A percentile compares a stretch with the other conserved stretches of the same genome.
Evolutionary conservation across 2,329 filamentous ascomycete genomes (phyloP).

Genomic region (Apiospora kogelbergensis): DNA sequence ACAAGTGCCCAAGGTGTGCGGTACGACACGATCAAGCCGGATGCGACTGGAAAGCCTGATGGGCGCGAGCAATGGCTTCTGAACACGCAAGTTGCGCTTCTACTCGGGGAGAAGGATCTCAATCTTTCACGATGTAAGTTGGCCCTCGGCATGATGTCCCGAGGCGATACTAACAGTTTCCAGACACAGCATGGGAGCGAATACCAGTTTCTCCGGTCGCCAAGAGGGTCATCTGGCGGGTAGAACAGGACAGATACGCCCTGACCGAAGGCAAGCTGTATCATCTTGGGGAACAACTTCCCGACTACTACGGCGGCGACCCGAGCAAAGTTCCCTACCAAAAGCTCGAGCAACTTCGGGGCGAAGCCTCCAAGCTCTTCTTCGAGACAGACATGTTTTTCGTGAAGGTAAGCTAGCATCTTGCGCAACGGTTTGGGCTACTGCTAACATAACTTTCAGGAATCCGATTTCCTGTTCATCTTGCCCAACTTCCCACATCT

Average conservation of each 20-base stretch:
- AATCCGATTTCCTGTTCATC: conserved; percentile 61
- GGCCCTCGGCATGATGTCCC: neutral
- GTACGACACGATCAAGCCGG: conserved; percentile 61
- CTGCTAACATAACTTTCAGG: conserved; percentile 37
- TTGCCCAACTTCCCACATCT: conserved; percentile 60
- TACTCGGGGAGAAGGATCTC: conserved; percentile 65
- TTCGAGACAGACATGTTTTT: conserved; percentile 64
- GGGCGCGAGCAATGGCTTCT: conserved; percentile 68
- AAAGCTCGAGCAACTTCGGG: conserved; percentile 45
- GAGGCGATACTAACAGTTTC: conserved; percentile 1
- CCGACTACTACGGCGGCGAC: conserved; percentile 49
- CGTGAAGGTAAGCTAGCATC: conserved; percentile 52
- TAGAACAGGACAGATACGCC: conserved; percentile 57
- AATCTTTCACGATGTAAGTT: conserved; percentile 58
- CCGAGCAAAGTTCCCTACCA: conserved; percentile 44
- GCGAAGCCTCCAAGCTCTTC: conserved; percentile 54
- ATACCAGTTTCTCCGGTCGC: conserved; percentile 52
- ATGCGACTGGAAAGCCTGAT: conserved; percentile 50
- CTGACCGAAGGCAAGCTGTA: conserved; percentile 50
- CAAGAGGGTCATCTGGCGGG: conserved; percentile 60
- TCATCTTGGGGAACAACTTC: conserved; percentile 53
- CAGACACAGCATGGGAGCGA: conserved; percentile 61
- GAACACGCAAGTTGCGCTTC: conserved; percentile 62
- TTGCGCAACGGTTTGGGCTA: neutral
- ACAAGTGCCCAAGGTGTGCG: conserved; percentile 59